phyloP scores from a whole-genome alignment of 1,284 basidiomycete species.

The Leccinum griseonigrum region DNA sequence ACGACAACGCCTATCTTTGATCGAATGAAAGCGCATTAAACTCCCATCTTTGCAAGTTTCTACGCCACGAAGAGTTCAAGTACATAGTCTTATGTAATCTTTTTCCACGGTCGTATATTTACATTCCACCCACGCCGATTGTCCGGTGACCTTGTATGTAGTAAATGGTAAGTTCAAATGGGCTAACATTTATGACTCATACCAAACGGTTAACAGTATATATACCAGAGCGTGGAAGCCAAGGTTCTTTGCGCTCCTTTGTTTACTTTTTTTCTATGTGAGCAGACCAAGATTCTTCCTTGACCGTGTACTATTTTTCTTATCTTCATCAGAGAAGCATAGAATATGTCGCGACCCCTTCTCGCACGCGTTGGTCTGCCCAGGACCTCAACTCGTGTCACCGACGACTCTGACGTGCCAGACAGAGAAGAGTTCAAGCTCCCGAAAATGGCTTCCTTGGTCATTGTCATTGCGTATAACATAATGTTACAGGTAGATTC shows the following conservation, averaged over 20 bases:
- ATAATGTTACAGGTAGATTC: conserved; percentile 43
- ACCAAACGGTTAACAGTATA: neutral
- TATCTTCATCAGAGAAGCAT: neutral
- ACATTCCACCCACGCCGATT: too few species aligned
- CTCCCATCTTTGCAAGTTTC: too few species aligned
- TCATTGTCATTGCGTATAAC: conserved; percentile 41
- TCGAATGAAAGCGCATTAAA: too few species aligned
- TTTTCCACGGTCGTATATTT: too few species aligned
- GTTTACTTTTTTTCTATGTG: neutral
- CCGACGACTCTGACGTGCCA: neutral
- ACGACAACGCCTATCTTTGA: too few species aligned
- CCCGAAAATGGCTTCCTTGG: conserved; percentile 42
- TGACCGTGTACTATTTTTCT: neutral
- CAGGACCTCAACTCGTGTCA: neutral
- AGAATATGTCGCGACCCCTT: neutral
- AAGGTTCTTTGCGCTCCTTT: neutral
- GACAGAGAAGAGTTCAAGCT: conserved; percentile 44
- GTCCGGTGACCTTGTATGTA: too few species aligned
- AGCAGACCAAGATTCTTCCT: neutral
- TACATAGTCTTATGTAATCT: too few species aligned
- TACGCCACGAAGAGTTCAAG: too few species aligned
- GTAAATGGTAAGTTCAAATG: neutral
- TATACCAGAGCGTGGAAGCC: neutral
- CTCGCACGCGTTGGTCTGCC: neutral
- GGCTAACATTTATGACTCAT: neutral